Evolutionary conservation across 257 asterid species (phyloP).

Genomic region (Leptodermis oblonga): DNA sequence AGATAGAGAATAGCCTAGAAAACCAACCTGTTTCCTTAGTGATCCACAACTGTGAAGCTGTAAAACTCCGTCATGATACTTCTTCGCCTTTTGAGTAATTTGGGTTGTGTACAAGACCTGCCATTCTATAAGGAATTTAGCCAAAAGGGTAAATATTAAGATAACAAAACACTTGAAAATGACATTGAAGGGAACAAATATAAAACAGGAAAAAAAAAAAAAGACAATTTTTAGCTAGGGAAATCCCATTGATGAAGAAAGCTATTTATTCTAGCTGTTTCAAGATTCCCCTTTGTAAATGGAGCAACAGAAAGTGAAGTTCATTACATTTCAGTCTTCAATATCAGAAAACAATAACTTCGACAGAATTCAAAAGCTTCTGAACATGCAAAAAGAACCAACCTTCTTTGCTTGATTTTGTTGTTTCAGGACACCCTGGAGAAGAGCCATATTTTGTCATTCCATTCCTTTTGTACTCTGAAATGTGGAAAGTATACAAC

Average conservation of each 20-base stretch:
- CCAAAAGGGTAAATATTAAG: background rate
- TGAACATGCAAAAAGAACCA: conserved; percentile 9
- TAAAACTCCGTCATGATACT: conserved; percentile 73
- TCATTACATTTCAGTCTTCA: background rate
- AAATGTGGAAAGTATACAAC: conserved; percentile 21
- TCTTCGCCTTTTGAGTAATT: conserved; percentile 77
- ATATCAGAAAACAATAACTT: background rate
- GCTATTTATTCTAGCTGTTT: background rate
- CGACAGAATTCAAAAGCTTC: background rate
- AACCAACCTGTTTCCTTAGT: conserved; percentile 71
- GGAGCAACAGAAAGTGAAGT: background rate
- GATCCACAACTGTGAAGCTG: conserved; percentile 61
- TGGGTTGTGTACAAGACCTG: conserved; percentile 88
- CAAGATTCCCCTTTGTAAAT: background rate
- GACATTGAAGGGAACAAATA: background rate
- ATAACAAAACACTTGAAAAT: background rate
- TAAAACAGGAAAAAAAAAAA: background rate
- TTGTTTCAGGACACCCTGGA: conserved; percentile 42
- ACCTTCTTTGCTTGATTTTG: conserved; percentile 47
- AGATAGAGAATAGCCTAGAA: conserved; percentile 4
- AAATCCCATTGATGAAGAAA: background rate
- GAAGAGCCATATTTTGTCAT: conserved; percentile 49
- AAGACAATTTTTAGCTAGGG: too few relatives aligned
- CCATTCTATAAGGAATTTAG: conserved; percentile 51
- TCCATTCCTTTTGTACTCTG: conserved; percentile 79